Percentiles rank a stretch among this genome's conserved stretches.
Evolutionary conservation across 192 early-diverging fungal species (phyloP).

Genomic region (Umbelopsis sp.): DNA sequence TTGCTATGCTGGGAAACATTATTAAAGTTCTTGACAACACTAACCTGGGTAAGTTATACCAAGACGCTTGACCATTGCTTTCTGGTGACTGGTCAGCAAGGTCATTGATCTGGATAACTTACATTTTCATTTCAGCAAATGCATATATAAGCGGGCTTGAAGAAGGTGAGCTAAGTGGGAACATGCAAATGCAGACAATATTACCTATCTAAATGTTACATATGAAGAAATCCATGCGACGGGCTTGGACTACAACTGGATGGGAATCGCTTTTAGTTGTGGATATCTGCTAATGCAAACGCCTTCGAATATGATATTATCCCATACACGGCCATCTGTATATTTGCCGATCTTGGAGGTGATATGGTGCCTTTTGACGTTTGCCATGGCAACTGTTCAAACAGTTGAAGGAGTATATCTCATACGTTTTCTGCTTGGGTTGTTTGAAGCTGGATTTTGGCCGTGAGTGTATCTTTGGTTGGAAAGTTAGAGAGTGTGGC

Average conservation of each 20-base stretch:
- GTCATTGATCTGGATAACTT: too few species aligned
- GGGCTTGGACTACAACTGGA: slow-evolving; percentile 43
- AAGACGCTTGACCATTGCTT: neutral
- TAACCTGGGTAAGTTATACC: slow-evolving; percentile 29
- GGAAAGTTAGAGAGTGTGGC: neutral
- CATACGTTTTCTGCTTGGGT: slow-evolving; percentile 39
- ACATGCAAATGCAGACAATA: neutral
- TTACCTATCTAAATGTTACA: neutral
- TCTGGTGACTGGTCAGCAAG: too few species aligned
- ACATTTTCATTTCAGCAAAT: slow-evolving; percentile 25
- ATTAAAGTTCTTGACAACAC: slow-evolving; percentile 41
- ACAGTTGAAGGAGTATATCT: slow-evolving; percentile 36
- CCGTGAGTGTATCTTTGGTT: slow-evolving; percentile 30
- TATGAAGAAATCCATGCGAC: slow-evolving; percentile 34
- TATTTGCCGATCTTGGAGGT: slow-evolving; percentile 38
- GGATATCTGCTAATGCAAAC: slow-evolving; percentile 44
- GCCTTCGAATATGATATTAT: slow-evolving; percentile 41
- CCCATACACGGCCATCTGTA: slow-evolving; percentile 31
- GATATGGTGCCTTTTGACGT: slow-evolving; percentile 40
- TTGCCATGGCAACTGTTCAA: slow-evolving; percentile 38
- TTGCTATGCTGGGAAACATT: slow-evolving; percentile 46
- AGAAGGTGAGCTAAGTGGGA: slow-evolving; percentile 25
- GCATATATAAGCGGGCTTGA: slow-evolving; percentile 48
- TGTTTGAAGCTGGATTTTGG: slow-evolving; percentile 44
- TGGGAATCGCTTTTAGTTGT: slow-evolving; percentile 38